phyloP scores from a whole-genome alignment of 2,329 filamentous ascomycete species.

The Orbilia quercus region DNA sequence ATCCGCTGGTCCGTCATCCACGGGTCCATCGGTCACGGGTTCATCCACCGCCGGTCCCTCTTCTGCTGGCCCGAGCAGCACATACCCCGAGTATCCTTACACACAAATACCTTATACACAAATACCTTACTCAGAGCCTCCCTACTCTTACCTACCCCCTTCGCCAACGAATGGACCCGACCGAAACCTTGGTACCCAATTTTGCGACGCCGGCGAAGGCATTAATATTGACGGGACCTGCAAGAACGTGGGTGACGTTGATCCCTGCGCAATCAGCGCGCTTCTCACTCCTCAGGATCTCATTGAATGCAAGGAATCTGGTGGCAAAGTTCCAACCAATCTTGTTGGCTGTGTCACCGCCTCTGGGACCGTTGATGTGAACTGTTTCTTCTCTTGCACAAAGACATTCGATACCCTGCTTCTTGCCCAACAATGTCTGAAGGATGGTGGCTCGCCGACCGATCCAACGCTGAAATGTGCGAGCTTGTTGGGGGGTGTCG shows the following conservation, averaged over 20 bases:
- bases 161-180: neutral
- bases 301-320: slow-evolving; percentile 19
- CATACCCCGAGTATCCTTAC: neutral
- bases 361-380: slow-evolving; percentile 16
- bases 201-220: slow-evolving; percentile 36
- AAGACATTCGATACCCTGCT: slow-evolving; percentile 44
- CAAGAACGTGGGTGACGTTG: slow-evolving; percentile 31
- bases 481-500: slow-evolving; percentile 1
- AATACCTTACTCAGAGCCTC: neutral
- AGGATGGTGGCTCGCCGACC: slow-evolving; percentile 28
- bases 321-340: slow-evolving; percentile 40
- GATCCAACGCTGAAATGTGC: slow-evolving; percentile 39
- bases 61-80: neutral
- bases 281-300: slow-evolving; percentile 25
- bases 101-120: neutral
- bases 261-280: slow-evolving; percentile 25
- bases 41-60: neutral
- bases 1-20: neutral
- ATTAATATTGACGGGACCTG: slow-evolving; percentile 22
- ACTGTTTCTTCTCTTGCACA: slow-evolving; percentile 34
- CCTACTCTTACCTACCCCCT: neutral
- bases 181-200: slow-evolving; percentile 18
- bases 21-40: neutral
- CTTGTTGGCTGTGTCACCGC: slow-evolving; percentile 35
- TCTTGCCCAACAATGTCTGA: slow-evolving; percentile 46